A percentile compares a stretch with the other conserved stretches of the same genome.
Evolutionary conservation across 2,329 filamentous ascomycete genomes (phyloP).

Genomic region (Myriangium duriaei): DNA sequence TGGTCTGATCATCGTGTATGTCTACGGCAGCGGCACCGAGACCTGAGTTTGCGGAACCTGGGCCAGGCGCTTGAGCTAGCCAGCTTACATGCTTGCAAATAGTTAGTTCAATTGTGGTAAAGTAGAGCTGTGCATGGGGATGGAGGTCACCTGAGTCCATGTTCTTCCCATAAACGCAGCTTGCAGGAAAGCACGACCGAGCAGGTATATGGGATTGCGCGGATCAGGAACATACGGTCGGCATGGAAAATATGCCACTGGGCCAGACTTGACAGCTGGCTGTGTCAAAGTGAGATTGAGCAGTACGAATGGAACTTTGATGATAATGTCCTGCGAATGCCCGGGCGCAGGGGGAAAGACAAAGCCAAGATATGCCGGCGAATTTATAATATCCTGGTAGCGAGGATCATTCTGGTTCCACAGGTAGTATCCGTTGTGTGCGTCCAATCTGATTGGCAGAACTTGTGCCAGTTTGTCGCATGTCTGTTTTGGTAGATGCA

Average conservation of each 20-base stretch:
- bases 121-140: too few relatives aligned
- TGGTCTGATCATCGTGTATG: too few relatives aligned
- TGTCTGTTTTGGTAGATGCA: neutral
- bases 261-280: constrained; percentile 23
- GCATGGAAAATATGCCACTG: constrained; percentile 34
- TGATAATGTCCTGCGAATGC: constrained; percentile 21
- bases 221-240: constrained; percentile 17
- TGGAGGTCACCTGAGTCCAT: too few relatives aligned
- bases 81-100: too few relatives aligned
- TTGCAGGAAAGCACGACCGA: constrained; percentile 37
- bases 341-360: constrained; percentile 24
- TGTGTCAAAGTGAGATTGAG: constrained; percentile 27
- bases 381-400: constrained; percentile 29
- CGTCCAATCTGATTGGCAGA: constrained; percentile 19
- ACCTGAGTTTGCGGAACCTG: too few relatives aligned
- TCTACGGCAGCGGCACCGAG: too few relatives aligned
- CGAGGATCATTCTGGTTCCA: constrained; percentile 20
- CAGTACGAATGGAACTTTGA: constrained; percentile 31
- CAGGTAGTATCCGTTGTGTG: constrained; percentile 16
- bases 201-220: constrained; percentile 21
- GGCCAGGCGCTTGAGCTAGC: too few relatives aligned
- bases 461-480: constrained; percentile 14
- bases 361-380: constrained; percentile 31
- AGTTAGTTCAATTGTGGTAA: too few relatives aligned
- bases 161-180: constrained; percentile 35